phyloP scores from a whole-genome alignment of 768 basidiomycete genomes.

The Lactarius quietus region DNA sequence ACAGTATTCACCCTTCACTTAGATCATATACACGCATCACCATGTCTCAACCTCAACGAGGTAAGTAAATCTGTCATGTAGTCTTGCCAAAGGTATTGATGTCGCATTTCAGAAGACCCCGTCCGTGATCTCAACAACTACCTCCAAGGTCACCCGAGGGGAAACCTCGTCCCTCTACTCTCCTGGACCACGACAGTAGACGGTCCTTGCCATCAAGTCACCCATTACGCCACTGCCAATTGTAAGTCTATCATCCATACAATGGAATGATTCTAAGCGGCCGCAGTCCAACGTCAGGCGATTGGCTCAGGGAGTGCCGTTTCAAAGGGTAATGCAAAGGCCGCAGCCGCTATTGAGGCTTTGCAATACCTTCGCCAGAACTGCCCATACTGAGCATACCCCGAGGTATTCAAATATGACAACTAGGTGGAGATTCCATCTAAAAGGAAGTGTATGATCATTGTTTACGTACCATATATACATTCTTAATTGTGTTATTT shows the following conservation, averaged over 20 bases:
- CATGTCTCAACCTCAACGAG: conserved; percentile 1
- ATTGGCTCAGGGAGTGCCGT: neutral
- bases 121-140: conserved; percentile 4
- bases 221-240: neutral
- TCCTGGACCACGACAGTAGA: accelerated
- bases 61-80: neutral
- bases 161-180: accelerated
- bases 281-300: neutral
- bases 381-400: neutral
- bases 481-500: no score
- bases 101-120: neutral
- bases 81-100: neutral
- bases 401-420: neutral
- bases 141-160: neutral
- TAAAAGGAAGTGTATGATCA: no score
- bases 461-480: no score
- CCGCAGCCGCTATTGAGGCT: neutral
- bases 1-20: neutral
- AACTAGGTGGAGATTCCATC: no score
- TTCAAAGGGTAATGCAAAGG: neutral
- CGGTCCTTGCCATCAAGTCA: neutral
- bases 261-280: neutral
- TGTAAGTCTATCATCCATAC: conserved; percentile 2
- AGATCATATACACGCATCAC: neutral
- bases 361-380: neutral